These are phyloP conservation scores for Ramaria rubella DNA, from an alignment of 768 basidiomycete genomes.

Conservation along the genomic window DNA sequence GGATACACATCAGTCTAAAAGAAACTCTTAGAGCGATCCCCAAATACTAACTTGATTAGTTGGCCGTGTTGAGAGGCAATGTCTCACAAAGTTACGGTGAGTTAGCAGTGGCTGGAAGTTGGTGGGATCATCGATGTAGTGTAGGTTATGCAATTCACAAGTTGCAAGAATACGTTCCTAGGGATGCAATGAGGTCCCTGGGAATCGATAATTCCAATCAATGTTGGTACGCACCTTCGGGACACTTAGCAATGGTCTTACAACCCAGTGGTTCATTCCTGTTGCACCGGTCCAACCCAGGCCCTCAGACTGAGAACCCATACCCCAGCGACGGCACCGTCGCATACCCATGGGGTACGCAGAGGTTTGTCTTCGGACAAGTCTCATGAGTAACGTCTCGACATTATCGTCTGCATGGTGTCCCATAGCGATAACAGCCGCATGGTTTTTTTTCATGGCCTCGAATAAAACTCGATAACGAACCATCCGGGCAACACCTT, in stretches of 20 bases:
- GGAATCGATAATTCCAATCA: no score
- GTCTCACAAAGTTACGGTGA: conserved; percentile 66
- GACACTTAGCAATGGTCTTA: conserved; percentile 64
- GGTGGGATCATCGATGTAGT: conserved; percentile 60
- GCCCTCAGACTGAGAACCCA: conserved; percentile 42
- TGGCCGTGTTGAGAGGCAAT: conserved; percentile 24
- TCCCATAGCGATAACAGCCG: conserved; percentile 50
- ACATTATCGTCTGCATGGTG: conserved; percentile 84
- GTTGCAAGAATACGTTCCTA: conserved; percentile 79
- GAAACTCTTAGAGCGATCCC: background rate
- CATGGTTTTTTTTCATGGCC: conserved; percentile 34
- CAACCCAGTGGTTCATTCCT: conserved; percentile 63
- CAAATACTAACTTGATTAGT: background rate
- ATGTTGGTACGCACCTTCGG: conserved; percentile 61
- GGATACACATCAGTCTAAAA: background rate
- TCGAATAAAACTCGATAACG: conserved; percentile 49
- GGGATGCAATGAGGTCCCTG: background rate
- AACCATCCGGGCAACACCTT: conserved; percentile 50
- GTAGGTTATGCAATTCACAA: conserved; percentile 53
- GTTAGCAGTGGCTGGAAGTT: conserved; percentile 73
- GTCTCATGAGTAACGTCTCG: conserved; percentile 65
- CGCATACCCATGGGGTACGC: conserved; percentile 66
- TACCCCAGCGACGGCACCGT: conserved; percentile 65
- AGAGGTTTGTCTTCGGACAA: background rate
- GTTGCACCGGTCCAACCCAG: conserved; percentile 40